Conservation (phyloP, 441 rosid species). For the Flueggea neowawraea region DNA sequence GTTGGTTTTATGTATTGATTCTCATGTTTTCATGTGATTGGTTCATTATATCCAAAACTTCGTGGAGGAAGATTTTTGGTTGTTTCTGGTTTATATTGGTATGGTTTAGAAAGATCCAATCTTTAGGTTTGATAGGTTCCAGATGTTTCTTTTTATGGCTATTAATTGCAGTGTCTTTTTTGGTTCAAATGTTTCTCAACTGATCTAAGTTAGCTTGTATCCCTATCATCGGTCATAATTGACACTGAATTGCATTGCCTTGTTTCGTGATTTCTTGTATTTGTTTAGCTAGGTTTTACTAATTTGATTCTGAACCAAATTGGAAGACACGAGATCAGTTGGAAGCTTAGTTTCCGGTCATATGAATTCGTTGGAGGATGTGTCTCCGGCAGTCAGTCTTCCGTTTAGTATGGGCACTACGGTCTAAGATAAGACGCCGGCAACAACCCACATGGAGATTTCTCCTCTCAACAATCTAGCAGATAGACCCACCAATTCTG, state of each 20-base stretch:
- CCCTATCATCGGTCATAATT: background rate
- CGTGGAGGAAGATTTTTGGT: constrained; percentile 3
- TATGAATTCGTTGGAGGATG: constrained; percentile 50
- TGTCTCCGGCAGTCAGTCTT: constrained; percentile 36
- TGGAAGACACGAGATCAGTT: background rate
- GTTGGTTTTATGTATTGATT: constrained; percentile 9
- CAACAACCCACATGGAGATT: constrained; percentile 26
- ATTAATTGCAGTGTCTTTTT: constrained; percentile 1
- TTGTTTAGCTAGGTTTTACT: too few species aligned
- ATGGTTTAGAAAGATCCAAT: constrained; percentile 13
- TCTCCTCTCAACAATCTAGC: constrained; percentile 29
- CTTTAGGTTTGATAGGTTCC: constrained; percentile 12
- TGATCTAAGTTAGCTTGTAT: background rate
- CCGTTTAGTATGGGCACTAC: constrained; percentile 41
- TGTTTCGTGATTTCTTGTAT: too few species aligned
- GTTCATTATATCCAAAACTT: background rate
- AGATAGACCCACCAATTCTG: constrained; percentile 28
- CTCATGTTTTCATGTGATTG: background rate
- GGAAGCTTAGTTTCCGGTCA: background rate
- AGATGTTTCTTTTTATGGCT: constrained; percentile 18
- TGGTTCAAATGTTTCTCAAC: background rate
- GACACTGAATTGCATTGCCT: background rate
- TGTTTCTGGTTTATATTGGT: constrained; percentile 13
- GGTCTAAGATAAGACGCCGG: constrained; percentile 26
- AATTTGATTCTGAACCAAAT: too few species aligned